Percentiles rank a stretch among this genome's conserved stretches.
Conservation (phyloP, 2,329 filamentous ascomycete species). For the Plenodomus tracheiphilus region DNA sequence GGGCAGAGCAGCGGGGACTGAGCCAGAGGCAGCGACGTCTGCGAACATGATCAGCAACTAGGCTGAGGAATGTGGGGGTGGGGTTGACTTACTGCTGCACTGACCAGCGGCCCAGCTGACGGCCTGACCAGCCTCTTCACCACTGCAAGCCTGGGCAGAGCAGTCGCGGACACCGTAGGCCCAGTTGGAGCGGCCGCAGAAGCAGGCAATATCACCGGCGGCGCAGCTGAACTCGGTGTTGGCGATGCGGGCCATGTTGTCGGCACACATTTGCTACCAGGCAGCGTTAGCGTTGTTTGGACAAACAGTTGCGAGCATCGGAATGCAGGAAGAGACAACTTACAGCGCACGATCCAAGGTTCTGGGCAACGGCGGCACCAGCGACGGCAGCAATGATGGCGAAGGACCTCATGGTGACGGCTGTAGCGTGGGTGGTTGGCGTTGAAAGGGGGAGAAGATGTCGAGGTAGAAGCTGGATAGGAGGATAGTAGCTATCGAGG, state of each 20-base stretch:
- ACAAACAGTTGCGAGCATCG: background rate
- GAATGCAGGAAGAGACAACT: constrained; percentile 16
- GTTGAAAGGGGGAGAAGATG: constrained; percentile 19
- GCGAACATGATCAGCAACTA: background rate
- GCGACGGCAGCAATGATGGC: constrained; percentile 41
- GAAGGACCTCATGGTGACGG: constrained; percentile 45
- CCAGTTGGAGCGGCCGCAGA: constrained; percentile 51
- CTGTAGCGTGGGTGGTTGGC: constrained; percentile 4
- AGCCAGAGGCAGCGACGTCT: constrained; percentile 13
- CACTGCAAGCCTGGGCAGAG: constrained; percentile 46
- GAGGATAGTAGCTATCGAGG: constrained; percentile 13
- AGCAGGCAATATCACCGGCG: constrained; percentile 45
- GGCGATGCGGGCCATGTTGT: constrained; percentile 52
- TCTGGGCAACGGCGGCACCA: constrained; percentile 41
- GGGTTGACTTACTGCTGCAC: constrained; percentile 34
- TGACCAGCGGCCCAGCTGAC: constrained; percentile 39
- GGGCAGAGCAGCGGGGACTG: constrained; percentile 15
- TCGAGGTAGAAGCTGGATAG: constrained; percentile 20
- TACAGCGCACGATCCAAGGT: constrained; percentile 42
- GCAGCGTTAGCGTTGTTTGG: constrained; percentile 11
- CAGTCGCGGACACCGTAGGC: constrained; percentile 55
- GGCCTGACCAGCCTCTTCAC: constrained; percentile 29
- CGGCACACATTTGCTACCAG: constrained; percentile 46
- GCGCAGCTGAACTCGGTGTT: constrained; percentile 46
- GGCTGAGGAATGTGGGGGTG: constrained; percentile 7